Conservation (phyloP, 176 grass and related monocot species). For the Phoenix dactylifera region DNA sequence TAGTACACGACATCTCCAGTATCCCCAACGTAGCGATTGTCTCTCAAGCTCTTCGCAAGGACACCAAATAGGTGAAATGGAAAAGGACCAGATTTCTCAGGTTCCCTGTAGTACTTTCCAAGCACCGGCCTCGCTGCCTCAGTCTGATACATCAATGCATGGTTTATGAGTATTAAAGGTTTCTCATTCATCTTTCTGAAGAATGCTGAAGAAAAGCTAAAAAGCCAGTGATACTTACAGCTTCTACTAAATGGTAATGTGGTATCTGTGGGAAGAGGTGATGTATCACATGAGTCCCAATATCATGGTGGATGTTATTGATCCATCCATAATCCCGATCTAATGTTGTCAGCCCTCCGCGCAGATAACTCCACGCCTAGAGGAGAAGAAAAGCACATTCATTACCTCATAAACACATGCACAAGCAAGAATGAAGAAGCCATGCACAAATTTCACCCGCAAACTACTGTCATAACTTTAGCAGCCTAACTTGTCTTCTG, state of each 20-base stretch:
- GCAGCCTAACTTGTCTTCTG: no score
- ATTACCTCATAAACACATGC: no score
- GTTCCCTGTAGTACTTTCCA: slow-evolving; percentile 88
- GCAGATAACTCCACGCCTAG: slow-evolving; percentile 94
- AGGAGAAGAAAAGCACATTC: neutral
- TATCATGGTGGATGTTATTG: slow-evolving; percentile 93
- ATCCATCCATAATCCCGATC: slow-evolving; percentile 90
- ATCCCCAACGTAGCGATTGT: slow-evolving; percentile 69
- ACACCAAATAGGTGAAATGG: slow-evolving; percentile 62
- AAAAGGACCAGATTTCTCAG: slow-evolving; percentile 60
- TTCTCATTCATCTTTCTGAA: no score
- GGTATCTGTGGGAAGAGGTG: slow-evolving; percentile 94
- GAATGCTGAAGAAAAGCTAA: no score
- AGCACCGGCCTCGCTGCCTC: slow-evolving; percentile 80
- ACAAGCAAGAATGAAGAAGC: no score
- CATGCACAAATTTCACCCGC: no score
- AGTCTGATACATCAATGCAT: slow-evolving; percentile 42
- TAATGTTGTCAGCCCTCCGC: slow-evolving; percentile 82
- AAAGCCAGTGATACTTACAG: slow-evolving; percentile 26
- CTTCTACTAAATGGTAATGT: slow-evolving; percentile 86
- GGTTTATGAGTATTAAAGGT: slow-evolving; percentile 11
- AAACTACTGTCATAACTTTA: no score
- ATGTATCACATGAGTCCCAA: slow-evolving; percentile 93
- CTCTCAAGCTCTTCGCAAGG: slow-evolving; percentile 50
- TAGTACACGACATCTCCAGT: slow-evolving; percentile 70